These are phyloP conservation scores for Termitomyces sp. DNA, from an alignment of 768 basidiomycete species.

Conservation along the genomic window DNA sequence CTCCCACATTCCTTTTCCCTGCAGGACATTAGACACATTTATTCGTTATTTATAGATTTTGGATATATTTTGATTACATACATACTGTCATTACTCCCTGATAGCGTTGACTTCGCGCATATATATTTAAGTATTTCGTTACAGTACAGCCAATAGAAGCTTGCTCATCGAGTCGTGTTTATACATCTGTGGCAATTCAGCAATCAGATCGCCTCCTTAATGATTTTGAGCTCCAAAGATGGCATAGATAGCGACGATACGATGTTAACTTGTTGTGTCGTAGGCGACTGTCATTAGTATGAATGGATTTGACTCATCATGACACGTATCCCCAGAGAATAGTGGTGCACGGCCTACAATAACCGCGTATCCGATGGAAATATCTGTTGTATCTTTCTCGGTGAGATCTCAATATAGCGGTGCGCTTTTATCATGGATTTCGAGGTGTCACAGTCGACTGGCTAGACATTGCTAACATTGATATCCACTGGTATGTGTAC, in stretches of 20 bases:
- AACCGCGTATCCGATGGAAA: not conserved
- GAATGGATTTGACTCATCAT: not conserved
- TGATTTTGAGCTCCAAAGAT: not conserved
- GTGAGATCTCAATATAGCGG: not conserved
- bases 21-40: slow-evolving; percentile 13
- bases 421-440: not conserved
- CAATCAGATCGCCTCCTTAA: slow-evolving; percentile 6
- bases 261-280: not conserved
- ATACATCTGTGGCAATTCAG: not conserved
- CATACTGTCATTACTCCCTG: slow-evolving; percentile 6
- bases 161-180: not conserved
- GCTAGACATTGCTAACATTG: not conserved
- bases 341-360: not conserved
- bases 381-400: not conserved
- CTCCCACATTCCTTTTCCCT: slow-evolving; percentile 14
- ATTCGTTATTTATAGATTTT: slow-evolving; percentile 11
- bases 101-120: not conserved
- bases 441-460: not conserved
- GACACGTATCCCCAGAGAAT: not conserved
- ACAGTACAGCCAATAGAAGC: slow-evolving; percentile 5
- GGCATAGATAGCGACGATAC: not conserved
- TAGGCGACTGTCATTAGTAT: no score
- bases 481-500: not conserved
- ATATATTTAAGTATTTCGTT: not conserved
- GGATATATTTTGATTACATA: slow-evolving; percentile 15